These are phyloP conservation scores for Populus nigra DNA, from an alignment of 345 rosid genomes.

Conservation along the genomic window DNA sequence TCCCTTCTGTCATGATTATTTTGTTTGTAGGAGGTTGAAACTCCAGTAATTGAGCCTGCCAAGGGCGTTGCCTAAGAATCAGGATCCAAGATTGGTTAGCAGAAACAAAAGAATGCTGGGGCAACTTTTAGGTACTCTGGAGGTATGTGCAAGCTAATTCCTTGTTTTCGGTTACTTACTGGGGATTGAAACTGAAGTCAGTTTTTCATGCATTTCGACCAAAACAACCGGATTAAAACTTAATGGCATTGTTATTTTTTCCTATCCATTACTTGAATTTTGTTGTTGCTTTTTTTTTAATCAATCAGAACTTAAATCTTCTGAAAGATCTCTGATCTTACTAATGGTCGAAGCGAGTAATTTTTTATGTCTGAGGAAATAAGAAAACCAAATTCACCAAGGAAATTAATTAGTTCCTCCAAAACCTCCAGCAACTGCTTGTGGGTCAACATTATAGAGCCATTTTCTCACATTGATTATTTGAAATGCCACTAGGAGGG, in stretches of 20 bases:
- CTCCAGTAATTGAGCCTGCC: slow-evolving; percentile 63
- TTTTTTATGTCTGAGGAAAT: neutral
- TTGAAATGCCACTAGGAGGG: neutral
- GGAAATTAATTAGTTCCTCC: neutral
- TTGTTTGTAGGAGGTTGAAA: slow-evolving; percentile 48
- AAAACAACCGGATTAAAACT: neutral
- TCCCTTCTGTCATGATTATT: neutral
- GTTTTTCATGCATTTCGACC: neutral
- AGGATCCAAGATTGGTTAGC: slow-evolving; percentile 86
- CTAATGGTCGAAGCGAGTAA: neutral
- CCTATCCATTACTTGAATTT: neutral
- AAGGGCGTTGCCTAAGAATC: slow-evolving; percentile 80
- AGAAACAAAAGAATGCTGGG: slow-evolving; percentile 97
- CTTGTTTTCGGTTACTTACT: neutral
- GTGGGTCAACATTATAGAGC: neutral
- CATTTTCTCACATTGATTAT: neutral
- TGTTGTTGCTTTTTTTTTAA: neutral
- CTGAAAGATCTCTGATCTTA: neutral
- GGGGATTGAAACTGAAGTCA: neutral
- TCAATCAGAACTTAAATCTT: neutral
- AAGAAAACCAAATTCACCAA: neutral
- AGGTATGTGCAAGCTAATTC: slow-evolving; percentile 48
- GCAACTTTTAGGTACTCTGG: slow-evolving; percentile 92
- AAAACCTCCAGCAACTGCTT: neutral
- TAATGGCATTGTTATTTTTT: neutral